Evolutionary conservation across 768 basidiomycete species (phyloP).

Genomic region (Termitomyces sp.): DNA sequence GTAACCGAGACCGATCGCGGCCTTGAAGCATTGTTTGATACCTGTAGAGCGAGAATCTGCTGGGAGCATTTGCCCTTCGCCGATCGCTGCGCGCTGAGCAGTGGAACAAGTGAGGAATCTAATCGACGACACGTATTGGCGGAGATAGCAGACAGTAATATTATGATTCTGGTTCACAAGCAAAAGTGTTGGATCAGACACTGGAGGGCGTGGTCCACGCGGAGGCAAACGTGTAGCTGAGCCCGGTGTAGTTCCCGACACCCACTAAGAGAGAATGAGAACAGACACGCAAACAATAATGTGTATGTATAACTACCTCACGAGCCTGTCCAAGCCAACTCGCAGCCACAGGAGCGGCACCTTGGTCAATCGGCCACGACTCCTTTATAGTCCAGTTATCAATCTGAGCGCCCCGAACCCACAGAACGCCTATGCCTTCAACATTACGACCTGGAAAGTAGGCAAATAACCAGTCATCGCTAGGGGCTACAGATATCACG

Average conservation of each 20-base stretch:
- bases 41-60: conserved; percentile 29
- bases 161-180: conserved; percentile 62
- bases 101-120: conserved; percentile 47
- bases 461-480: conserved; percentile 64
- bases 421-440: conserved; percentile 61
- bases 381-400: conserved; percentile 60
- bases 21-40: conserved; percentile 44
- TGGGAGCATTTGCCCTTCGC: conserved; percentile 26
- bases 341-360: conserved; percentile 54
- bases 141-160: conserved; percentile 49
- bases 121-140: conserved; percentile 35
- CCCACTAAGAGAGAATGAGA: conserved; percentile 42
- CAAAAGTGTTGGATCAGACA: conserved; percentile 50
- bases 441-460: conserved; percentile 59
- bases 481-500: conserved; percentile 53
- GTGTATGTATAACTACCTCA: conserved; percentile 33
- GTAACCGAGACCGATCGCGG: conserved; percentile 56
- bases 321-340: conserved; percentile 57
- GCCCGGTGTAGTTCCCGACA: conserved; percentile 32
- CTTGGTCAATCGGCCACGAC: conserved; percentile 45
- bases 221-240: conserved; percentile 48
- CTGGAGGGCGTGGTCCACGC: conserved; percentile 49
- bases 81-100: conserved; percentile 28
- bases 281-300: not conserved
- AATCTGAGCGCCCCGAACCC: conserved; percentile 52